Evolutionary conservation across 768 basidiomycete species (phyloP), one percentile per base, ranked within the genome.

Genomic region (Phlegmacium glaucopus): DNA sequence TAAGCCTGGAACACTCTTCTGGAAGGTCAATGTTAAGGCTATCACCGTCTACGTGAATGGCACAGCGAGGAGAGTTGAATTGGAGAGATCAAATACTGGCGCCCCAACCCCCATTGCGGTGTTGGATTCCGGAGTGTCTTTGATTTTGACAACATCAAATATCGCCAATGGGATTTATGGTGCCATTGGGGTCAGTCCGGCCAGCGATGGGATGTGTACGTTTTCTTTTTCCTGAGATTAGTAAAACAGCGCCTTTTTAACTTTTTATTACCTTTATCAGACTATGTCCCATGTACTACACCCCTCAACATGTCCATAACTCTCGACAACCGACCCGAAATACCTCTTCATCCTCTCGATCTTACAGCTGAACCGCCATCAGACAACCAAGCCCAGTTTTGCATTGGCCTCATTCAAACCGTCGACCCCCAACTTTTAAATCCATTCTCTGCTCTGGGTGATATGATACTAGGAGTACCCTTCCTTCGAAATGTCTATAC

Each of bases 131-230:
- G 89, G 89, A 0, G 73, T 82, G 0, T 84, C 88, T 0, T 48
- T 75, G 9, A 89, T 90, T 41, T 60, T 91, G 1, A 77, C 86
- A 6, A 79, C 82, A 0, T 65, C 69, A 4, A 44, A 55, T 3
- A 70, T 91, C n/a, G 85, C 88, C 11, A 84, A 91, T 53, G 87
- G 73, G 6, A 84, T 90, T 15, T 91, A 90, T 49, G 88, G 87
- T 8, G 85, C 87, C 4, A 66, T 88, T 43, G 84, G 82, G 1
- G 67, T 90, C 25, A 55, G 62, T 18, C 83, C 86, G 6, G 76
- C 69, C 0, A 47, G 67, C 1, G 82, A 87, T 51, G 83, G 86
- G 16, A 71, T 76, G 40, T 87, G 88, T 88, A 53, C 49, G 85
- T 69, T 12, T 4, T 22, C 22, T 5, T 22, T 22, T 22, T 5